Conservation (phyloP, 768 basidiomycete species). For the Leccinum sublutescens region DNA sequence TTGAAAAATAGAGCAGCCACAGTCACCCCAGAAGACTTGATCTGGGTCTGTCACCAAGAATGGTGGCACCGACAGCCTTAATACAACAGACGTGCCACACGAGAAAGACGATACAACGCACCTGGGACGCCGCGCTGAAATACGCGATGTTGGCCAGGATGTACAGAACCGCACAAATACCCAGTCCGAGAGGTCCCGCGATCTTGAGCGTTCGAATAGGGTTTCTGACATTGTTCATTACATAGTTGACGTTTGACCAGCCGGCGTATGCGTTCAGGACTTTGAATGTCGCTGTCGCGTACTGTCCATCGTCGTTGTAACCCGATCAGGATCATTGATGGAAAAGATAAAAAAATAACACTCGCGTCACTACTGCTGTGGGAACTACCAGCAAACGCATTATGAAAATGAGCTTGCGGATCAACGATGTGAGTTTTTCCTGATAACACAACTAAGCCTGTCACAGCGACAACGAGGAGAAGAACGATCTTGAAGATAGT, state of each 20-base stretch:
- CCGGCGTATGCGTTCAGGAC: slow-evolving; percentile 49
- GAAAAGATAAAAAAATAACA: neutral
- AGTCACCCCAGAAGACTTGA: slow-evolving; percentile 47
- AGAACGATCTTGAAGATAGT: slow-evolving; percentile 55
- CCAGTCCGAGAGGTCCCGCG: slow-evolving; percentile 56
- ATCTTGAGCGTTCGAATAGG: slow-evolving; percentile 62
- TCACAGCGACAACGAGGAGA: slow-evolving; percentile 51
- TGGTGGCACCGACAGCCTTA: neutral
- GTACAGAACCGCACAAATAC: slow-evolving; percentile 52
- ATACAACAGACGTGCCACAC: neutral
- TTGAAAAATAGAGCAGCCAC: slow-evolving; percentile 61
- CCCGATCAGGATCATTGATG: neutral
- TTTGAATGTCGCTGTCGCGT: slow-evolving; percentile 60
- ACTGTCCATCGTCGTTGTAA: slow-evolving; percentile 33
- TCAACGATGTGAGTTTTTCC: slow-evolving; percentile 54
- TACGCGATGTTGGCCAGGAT: slow-evolving; percentile 58
- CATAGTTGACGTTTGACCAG: slow-evolving; percentile 48
- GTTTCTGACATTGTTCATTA: slow-evolving; percentile 56
- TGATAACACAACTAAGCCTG: slow-evolving; percentile 60
- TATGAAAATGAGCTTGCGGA: slow-evolving; percentile 55
- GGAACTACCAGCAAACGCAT: slow-evolving; percentile 57
- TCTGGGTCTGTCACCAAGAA: slow-evolving; percentile 37
- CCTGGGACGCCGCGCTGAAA: slow-evolving; percentile 40
- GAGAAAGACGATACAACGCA: neutral
- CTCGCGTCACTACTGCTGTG: slow-evolving; percentile 48